These are phyloP conservation scores for Glarea lozoyensis DNA, from an alignment of 495 filamentous ascomycete species.

Conservation along the genomic window DNA sequence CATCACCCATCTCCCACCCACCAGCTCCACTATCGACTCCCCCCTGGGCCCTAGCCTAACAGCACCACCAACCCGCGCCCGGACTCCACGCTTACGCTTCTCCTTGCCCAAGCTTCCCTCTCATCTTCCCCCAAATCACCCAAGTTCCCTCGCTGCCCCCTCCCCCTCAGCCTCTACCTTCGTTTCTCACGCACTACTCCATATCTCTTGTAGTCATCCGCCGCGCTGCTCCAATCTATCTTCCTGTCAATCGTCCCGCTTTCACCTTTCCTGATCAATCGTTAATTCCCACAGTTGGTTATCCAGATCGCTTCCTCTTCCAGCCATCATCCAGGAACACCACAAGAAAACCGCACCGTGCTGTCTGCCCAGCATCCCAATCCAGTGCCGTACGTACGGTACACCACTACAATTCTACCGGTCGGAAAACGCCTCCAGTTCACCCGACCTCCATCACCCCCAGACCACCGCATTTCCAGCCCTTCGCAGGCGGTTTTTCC, in stretches of 20 bases:
- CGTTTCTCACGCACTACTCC: constrained; percentile 37
- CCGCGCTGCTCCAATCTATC: constrained; percentile 31
- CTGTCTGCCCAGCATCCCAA: no score
- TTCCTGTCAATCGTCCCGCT: constrained; percentile 50
- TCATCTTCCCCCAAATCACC: constrained; percentile 20
- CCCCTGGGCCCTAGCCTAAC: no score
- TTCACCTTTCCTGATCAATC: constrained; percentile 41
- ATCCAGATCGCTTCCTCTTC: constrained; percentile 8
- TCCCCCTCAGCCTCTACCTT: constrained; percentile 40
- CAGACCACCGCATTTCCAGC: constrained; percentile 4
- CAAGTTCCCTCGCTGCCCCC: constrained; percentile 24
- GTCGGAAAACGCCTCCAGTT: constrained; percentile 14
- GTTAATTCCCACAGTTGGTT: constrained; percentile 23
- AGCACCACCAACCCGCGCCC: no score
- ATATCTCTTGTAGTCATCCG: no score
- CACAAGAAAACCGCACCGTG: background rate
- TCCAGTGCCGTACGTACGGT: no score
- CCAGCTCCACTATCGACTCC: no score
- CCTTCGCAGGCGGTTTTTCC: background rate
- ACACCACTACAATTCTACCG: no score
- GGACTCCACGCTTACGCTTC: constrained; percentile 2
- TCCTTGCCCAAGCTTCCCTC: constrained; percentile 20
- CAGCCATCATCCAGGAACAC: constrained; percentile 7
- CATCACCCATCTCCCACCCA: no score
- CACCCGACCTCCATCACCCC: constrained; percentile 1